A percentile compares a stretch with the other conserved stretches of the same genome.
phyloP scores from a whole-genome alignment of 192 early-diverging fungal species.

The Entrophospora sp. region DNA sequence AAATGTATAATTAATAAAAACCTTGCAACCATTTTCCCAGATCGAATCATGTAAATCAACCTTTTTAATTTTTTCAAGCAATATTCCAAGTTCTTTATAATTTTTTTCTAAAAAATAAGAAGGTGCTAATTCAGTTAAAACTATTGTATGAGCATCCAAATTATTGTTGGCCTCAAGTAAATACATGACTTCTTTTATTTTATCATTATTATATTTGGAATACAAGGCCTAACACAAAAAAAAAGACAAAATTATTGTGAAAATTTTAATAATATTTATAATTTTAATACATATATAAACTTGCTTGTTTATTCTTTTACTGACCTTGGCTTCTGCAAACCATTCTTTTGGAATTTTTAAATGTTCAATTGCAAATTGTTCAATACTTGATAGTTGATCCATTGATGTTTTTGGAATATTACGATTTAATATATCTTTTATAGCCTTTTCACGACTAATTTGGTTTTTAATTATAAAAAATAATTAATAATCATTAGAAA shows the following conservation, averaged over 20 bases:
- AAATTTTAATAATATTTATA: not conserved
- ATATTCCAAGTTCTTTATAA: conserved; percentile 25
- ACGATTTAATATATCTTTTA: conserved; percentile 13
- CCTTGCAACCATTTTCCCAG: conserved; percentile 25
- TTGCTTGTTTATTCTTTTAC: conserved; percentile 13
- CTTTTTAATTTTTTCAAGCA: conserved; percentile 34
- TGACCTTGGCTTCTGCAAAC: conserved; percentile 46
- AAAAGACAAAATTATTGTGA: not conserved
- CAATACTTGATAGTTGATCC: conserved; percentile 8
- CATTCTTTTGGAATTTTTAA: conserved; percentile 56
- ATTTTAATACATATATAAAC: not conserved
- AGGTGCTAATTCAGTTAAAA: conserved; percentile 49
- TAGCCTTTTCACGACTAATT: conserved; percentile 2
- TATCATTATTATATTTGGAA: conserved; percentile 42
- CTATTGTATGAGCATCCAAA: conserved; percentile 38
- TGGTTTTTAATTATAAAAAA: conserved; percentile 19
- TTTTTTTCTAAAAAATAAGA: conserved; percentile 41
- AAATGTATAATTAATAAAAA: not conserved
- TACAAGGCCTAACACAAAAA: conserved; percentile 31
- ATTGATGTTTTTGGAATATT: not conserved
- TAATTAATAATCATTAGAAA: not conserved
- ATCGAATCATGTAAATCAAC: conserved; percentile 13
- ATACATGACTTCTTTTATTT: conserved; percentile 26
- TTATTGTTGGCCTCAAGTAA: conserved; percentile 38
- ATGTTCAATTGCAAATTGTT: conserved; percentile 48